Evolutionary conservation across 148 eudicot species (phyloP).

Genomic region (Cornus florida): DNA sequence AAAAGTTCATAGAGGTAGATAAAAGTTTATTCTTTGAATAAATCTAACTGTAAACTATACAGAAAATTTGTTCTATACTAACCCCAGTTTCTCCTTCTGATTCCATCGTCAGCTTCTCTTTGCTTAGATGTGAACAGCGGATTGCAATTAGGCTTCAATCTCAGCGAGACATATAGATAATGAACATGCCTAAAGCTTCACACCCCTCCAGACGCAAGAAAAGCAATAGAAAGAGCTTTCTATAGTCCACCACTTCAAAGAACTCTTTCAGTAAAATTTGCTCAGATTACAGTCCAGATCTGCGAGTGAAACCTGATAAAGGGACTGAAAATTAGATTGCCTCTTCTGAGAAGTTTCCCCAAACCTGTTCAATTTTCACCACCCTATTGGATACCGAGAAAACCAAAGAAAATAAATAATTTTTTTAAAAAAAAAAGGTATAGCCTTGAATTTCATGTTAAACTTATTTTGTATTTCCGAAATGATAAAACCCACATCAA

Average conservation of each 20-base stretch:
- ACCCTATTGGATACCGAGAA: neutral
- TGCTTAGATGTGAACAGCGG: constrained; percentile 5
- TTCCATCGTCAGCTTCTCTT: constrained; percentile 33
- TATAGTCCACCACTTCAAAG: constrained; percentile 2
- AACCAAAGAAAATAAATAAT: neutral
- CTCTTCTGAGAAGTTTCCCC: constrained; percentile 10
- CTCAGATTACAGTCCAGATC: constrained; percentile 13
- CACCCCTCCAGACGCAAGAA: neutral
- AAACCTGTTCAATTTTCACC: neutral
- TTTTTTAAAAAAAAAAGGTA: neutral
- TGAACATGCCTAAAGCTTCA: constrained; percentile 11
- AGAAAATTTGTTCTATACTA: constrained; percentile 14
- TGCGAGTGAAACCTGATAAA: constrained; percentile 11
- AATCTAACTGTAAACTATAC: neutral
- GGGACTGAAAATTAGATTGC: constrained; percentile 2
- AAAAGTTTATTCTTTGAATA: neutral
- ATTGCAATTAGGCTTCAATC: constrained; percentile 11
- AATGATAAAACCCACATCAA: neutral
- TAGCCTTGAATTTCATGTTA: neutral
- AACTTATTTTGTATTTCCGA: neutral
- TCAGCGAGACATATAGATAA: constrained; percentile 2
- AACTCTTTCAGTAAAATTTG: neutral
- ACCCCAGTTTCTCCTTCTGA: constrained; percentile 51
- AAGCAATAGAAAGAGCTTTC: constrained; percentile 8
- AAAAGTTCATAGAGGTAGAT: neutral